phyloP scores from a whole-genome alignment of 2,329 filamentous ascomycete species.

The Trichoderma oligosporum region DNA sequence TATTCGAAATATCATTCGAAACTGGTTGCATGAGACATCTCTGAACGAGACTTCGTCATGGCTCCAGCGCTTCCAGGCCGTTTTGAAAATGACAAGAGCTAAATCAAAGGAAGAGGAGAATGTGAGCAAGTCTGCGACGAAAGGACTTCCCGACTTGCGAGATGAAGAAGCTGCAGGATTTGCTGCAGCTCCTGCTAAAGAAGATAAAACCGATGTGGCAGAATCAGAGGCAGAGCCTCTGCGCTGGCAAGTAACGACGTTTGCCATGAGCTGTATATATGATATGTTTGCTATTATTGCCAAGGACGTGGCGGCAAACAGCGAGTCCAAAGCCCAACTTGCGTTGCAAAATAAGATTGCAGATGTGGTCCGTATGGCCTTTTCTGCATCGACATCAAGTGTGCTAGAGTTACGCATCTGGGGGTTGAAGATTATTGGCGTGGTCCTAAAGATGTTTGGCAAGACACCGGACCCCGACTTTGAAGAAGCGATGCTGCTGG shows the following conservation, averaged over 20 bases:
- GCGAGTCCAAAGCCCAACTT: slow-evolving; percentile 71
- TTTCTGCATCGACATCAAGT: slow-evolving; percentile 91
- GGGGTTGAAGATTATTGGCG: slow-evolving; percentile 90
- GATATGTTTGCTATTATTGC: slow-evolving; percentile 76
- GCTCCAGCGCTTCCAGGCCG: slow-evolving; percentile 82
- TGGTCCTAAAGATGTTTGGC: slow-evolving; percentile 92
- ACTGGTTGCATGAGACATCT: slow-evolving; percentile 90
- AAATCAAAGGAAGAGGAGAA: slow-evolving; percentile 55
- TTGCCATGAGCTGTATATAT: slow-evolving; percentile 83
- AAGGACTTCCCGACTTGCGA: slow-evolving; percentile 70
- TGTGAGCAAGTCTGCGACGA: slow-evolving; percentile 42
- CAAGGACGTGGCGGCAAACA: slow-evolving; percentile 73
- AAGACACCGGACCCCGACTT: slow-evolving; percentile 95
- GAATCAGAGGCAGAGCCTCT: slow-evolving; percentile 75
- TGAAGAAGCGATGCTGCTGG: slow-evolving; percentile 89
- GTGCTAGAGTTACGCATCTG: slow-evolving; percentile 87
- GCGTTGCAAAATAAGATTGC: slow-evolving; percentile 80
- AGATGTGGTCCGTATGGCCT: slow-evolving; percentile 93
- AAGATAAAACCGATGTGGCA: slow-evolving; percentile 50
- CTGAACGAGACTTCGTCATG: slow-evolving; percentile 75
- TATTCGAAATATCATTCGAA: slow-evolving; percentile 81
- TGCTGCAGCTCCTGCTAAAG: slow-evolving; percentile 64
- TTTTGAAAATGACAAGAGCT: slow-evolving; percentile 80
- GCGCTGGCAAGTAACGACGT: slow-evolving; percentile 92
- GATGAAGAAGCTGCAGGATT: slow-evolving; percentile 98